Evolutionary conservation across 352 stramenopile genomes (phyloP).

Genomic region (Phytophthora citrophthora): DNA sequence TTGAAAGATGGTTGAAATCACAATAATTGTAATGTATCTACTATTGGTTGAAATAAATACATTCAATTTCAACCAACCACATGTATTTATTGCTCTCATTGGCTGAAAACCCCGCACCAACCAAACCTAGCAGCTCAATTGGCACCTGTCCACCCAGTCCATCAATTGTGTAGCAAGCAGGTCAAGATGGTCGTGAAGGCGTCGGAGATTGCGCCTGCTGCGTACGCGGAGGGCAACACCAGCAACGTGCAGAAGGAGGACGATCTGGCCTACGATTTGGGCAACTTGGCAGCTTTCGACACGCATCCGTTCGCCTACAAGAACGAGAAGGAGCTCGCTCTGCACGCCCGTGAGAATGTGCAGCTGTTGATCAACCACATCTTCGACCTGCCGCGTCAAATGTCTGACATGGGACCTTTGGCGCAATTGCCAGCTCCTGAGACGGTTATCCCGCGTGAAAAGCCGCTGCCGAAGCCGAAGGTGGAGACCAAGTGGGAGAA

Average conservation of each 20-base stretch:
- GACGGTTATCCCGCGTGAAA: constrained; percentile 86
- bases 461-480: constrained; percentile 93
- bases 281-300: constrained; percentile 90
- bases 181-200: constrained; percentile 72
- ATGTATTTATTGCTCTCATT: constrained; percentile 4
- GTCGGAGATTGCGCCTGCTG: constrained; percentile 81
- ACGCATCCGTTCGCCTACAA: constrained; percentile 85
- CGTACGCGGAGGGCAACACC: constrained; percentile 63
- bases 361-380: constrained; percentile 94
- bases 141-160: constrained; percentile 10
- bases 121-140: constrained; percentile 8
- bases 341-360: constrained; percentile 92
- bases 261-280: constrained; percentile 89
- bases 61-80: constrained; percentile 6
- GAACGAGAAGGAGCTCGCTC: constrained; percentile 90
- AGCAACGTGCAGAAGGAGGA: constrained; percentile 84
- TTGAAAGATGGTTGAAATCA: too few species aligned
- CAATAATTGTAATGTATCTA: neutral
- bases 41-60: constrained; percentile 1
- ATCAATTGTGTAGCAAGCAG: constrained; percentile 8
- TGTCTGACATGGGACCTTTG: constrained; percentile 93
- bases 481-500: constrained; percentile 99
- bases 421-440: constrained; percentile 74
- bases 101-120: constrained; percentile 24
- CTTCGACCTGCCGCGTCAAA: constrained; percentile 91